Percentiles rank a stretch among this genome's conserved stretches.
Evolutionary conservation across 2,329 filamentous ascomycete genomes (phyloP).

Genomic region (Colletotrichum melonis): DNA sequence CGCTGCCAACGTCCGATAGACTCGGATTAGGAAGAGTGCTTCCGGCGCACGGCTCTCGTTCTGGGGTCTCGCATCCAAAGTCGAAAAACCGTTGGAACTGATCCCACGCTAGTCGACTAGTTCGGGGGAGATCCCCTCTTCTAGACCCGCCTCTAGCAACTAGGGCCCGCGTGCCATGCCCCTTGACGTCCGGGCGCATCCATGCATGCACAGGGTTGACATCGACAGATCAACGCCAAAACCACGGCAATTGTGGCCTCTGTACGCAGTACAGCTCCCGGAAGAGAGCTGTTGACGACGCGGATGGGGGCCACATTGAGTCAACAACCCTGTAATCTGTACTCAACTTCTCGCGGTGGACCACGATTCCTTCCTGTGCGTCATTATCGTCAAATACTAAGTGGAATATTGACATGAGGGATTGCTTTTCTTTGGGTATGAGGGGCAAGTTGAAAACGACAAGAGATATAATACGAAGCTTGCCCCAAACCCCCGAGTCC

Average conservation of each 20-base stretch:
- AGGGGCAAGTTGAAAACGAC: not conserved
- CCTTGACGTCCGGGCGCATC: not conserved
- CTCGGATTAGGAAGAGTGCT: not conserved
- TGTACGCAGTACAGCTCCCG: not conserved
- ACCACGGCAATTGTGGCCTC: conserved; percentile 14
- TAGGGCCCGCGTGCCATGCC: conserved; percentile 6
- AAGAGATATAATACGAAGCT: not conserved
- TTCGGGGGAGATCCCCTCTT: not conserved
- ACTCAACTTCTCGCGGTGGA: not conserved
- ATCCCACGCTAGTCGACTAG: not conserved
- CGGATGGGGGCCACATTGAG: conserved; percentile 4
- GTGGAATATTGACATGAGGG: not conserved
- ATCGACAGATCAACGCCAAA: not conserved
- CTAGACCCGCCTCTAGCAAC: conserved; percentile 1
- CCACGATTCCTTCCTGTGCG: not conserved
- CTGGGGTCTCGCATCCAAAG: not conserved
- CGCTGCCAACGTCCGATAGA: not conserved
- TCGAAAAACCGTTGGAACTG: conserved; percentile 16
- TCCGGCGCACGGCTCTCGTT: conserved; percentile 8
- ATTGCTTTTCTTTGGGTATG: not conserved
- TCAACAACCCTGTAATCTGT: conserved; percentile 20
- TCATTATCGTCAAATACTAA: conserved; percentile 10
- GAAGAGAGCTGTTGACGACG: not conserved
- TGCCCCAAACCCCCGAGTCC: no score
- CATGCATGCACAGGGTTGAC: not conserved